Evolutionary conservation across 306 rosid species (phyloP), one percentile per base, ranked within the genome.

Genomic region (Datisca glomerata): DNA sequence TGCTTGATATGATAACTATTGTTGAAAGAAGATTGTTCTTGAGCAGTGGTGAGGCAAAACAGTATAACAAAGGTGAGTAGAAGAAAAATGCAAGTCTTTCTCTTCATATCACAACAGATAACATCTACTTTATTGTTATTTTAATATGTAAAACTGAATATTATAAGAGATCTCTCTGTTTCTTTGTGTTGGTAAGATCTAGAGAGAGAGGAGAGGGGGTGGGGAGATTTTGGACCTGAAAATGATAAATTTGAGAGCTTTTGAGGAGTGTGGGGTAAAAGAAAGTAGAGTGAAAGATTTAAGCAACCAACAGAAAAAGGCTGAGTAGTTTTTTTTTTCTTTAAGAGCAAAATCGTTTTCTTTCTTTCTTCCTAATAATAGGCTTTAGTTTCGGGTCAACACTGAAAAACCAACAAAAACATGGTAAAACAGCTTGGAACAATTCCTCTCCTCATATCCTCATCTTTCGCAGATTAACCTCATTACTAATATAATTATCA

Each of bases 31-130:
- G 16, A 23, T 17, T 4, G 36, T 12, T 20, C 4, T 33, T 42
- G 45, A 24, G 51, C 37, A 6, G 37, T 23, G 24, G 35, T 23
- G 27, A 23, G 42, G 49, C 47, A 53, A 38, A 61, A 18, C 7
- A 23, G 61, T 41, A 35, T 1, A 3, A 40, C 12, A 21, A 47
- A 21, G 36, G 41, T 20, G 14, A 42, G 17, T 9, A 21, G 6
- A 18, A 47, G 44, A 24, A 37, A 3, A 56, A 16, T 17, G 19
- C 21, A 39, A 4, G 9, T 5, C 12, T 13, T 24, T 31, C 50
- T 39, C 56, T 18, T 61, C 61, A 46, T 53, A 31, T 29, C 56
- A 40, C 32, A 4, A 10, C 16, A 45, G 39, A 39, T 17, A 61
- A 39, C 41, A 53, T 22, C 13, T 5, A 21, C 21, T 8, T 45